These are phyloP conservation scores for Papiliotrema flavescens DNA, from an alignment of 1,284 basidiomycete species.

Conservation along the genomic window DNA sequence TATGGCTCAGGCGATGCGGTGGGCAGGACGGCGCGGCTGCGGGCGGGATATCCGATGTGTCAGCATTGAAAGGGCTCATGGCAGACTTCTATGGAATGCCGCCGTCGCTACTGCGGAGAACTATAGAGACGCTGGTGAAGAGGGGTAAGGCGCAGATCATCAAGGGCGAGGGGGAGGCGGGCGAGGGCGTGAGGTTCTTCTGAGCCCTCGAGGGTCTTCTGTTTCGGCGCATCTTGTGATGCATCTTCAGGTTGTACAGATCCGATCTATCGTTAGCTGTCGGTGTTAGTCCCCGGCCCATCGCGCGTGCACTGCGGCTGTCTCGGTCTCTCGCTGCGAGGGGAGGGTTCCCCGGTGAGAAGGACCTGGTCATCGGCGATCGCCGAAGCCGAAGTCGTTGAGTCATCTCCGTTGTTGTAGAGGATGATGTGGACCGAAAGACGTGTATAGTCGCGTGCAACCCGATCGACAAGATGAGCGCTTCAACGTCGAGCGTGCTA, in stretches of 20 bases:
- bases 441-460: no score
- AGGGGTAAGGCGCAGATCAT: constrained; percentile 55
- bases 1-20: neutral
- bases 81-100: constrained; percentile 53
- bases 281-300: no score
- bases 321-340: neutral
- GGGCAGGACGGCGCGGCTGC: no score
- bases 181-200: constrained; percentile 54
- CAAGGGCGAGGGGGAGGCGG: constrained; percentile 49
- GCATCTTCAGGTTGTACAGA: neutral
- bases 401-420: neutral
- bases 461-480: no score
- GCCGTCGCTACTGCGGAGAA: constrained; percentile 45
- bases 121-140: constrained; percentile 52
- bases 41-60: no score
- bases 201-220: neutral
- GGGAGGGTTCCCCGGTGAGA: neutral
- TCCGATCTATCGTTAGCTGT: no score
- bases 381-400: neutral
- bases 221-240: neutral
- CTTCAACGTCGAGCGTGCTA: neutral
- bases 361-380: neutral
- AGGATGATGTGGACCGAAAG: neutral
- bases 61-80: no score
- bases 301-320: neutral